A percentile compares a stretch with the other conserved stretches of the same genome.
Conservation (phyloP, 345 rosid species). For the Punica granatum region DNA sequence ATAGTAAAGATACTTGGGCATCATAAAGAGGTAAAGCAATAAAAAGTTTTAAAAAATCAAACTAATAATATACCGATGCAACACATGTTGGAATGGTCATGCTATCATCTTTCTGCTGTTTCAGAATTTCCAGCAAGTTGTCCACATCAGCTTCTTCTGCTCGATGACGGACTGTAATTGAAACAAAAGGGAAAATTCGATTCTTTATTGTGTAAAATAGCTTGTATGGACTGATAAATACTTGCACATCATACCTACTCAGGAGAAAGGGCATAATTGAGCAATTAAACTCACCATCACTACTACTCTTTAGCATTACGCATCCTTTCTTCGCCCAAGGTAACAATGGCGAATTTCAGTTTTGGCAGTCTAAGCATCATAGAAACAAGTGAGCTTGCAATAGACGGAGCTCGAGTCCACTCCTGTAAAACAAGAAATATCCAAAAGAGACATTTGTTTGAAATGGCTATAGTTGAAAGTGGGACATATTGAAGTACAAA, state of each 20-base stretch:
- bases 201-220: neutral
- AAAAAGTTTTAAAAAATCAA: neutral
- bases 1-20: neutral
- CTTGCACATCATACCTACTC: neutral
- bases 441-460: neutral
- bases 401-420: conserved; percentile 64
- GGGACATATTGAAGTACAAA: neutral
- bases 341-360: conserved; percentile 59
- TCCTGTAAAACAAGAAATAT: conserved; percentile 32
- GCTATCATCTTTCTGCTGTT: conserved; percentile 38
- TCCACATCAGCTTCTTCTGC: conserved; percentile 55
- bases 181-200: neutral
- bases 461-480: neutral
- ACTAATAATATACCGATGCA: conserved; percentile 40
- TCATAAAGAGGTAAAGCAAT: neutral
- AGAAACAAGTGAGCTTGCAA: conserved; percentile 67
- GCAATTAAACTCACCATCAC: conserved; percentile 34
- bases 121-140: conserved; percentile 40
- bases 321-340: conserved; percentile 80
- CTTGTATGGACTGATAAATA: neutral
- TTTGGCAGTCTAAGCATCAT: conserved; percentile 69
- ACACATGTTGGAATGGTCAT: conserved; percentile 38
- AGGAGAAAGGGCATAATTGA: neutral
- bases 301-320: conserved; percentile 66
- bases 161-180: conserved; percentile 22